Conservation (phyloP, 352 stramenopile species). For the Phytophthora sp. region DNA sequence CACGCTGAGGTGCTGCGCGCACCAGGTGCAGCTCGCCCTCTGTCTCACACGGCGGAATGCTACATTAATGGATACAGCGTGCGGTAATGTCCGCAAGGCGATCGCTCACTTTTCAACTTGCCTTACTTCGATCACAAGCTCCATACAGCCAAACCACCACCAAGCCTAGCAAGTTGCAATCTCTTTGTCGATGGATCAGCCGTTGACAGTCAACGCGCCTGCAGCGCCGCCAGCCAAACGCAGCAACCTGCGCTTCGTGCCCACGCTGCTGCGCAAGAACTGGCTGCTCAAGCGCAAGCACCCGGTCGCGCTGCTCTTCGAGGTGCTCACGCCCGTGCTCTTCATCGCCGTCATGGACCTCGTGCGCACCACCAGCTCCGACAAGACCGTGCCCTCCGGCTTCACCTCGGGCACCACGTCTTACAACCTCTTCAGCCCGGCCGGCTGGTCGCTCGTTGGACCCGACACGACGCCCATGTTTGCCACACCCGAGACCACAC, state of each 20-base stretch:
- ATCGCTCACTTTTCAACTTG: constrained; percentile 18
- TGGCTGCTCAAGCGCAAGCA: constrained; percentile 79
- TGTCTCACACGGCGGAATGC: too few relatives aligned
- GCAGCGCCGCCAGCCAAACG: constrained; percentile 2
- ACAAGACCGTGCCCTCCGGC: constrained; percentile 41
- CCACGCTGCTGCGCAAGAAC: constrained; percentile 78
- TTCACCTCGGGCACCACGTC: constrained; percentile 37
- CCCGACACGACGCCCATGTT: constrained; percentile 39
- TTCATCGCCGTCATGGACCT: constrained; percentile 65
- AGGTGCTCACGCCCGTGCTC: constrained; percentile 64
- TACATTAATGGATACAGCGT: constrained; percentile 5
- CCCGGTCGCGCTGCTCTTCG: constrained; percentile 50
- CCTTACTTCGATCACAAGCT: too few relatives aligned
- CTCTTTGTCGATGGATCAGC: too few relatives aligned
- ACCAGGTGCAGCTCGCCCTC: too few relatives aligned
- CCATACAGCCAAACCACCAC: neutral
- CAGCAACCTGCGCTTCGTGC: constrained; percentile 51
- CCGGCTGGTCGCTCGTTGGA: constrained; percentile 41
- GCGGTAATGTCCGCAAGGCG: neutral
- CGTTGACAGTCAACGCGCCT: constrained; percentile 17
- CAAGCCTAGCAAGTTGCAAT: too few relatives aligned
- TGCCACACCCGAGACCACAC: constrained; percentile 60
- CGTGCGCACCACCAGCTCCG: constrained; percentile 49
- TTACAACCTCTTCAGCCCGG: constrained; percentile 52
- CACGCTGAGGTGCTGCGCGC: too few relatives aligned